Percentiles rank a stretch among this genome's conserved stretches.
These are phyloP conservation scores for Anethum foeniculum DNA, from an alignment of 140 eudicot species.

Conservation along the genomic window DNA sequence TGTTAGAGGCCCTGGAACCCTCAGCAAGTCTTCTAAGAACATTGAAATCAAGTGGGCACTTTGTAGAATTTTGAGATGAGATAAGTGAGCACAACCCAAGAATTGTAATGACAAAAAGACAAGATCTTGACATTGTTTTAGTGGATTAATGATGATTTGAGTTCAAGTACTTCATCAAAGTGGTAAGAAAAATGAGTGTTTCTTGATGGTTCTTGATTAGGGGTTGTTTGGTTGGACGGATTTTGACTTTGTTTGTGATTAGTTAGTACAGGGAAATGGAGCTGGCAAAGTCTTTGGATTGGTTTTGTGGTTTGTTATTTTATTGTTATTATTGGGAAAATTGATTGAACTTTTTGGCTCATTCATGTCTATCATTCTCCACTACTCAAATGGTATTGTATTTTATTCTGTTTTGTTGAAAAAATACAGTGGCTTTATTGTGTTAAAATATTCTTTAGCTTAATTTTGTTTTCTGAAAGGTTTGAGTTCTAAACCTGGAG, in stretches of 20 bases:
- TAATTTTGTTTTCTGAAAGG: too few species aligned
- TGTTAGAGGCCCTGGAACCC: background rate
- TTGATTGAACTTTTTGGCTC: background rate
- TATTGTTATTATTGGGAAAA: background rate
- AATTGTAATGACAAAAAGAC: background rate
- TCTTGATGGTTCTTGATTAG: background rate
- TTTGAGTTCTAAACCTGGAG: background rate
- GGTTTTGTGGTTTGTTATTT: background rate
- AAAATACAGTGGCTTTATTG: too few species aligned
- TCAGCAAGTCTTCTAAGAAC: background rate
- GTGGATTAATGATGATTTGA: background rate
- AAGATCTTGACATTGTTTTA: background rate
- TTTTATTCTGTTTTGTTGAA: background rate
- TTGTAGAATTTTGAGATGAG: background rate
- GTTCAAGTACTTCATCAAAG: background rate
- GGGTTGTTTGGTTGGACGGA: conserved; percentile 11
- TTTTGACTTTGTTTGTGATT: background rate
- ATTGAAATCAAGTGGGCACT: background rate
- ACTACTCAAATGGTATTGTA: background rate
- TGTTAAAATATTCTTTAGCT: too few species aligned
- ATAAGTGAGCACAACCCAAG: background rate
- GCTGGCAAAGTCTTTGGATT: conserved; percentile 2
- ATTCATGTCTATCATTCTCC: background rate
- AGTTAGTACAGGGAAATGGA: background rate
- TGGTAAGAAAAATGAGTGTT: background rate